Base-by-base conservation (phyloP, 805 yeast genomes). In the Yarrowia keelungensis region DNA sequence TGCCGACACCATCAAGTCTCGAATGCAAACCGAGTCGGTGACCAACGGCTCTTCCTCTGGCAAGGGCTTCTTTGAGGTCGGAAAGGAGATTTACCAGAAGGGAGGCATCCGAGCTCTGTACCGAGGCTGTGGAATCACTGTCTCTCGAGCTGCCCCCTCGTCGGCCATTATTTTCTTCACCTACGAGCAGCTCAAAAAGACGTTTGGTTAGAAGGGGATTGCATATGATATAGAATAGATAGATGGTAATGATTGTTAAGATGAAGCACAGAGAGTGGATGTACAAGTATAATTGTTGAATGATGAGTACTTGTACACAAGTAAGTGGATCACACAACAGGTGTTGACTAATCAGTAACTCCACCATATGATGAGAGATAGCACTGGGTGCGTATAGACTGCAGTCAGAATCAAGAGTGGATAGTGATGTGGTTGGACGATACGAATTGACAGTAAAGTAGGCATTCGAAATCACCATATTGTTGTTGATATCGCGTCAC, bases 1-100 rank as follows among this genome's bases (percentile, higher is more conserved):
- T 0, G 90, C 92, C 0, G 98, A 94, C 76, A 92, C 98, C 1
- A 84, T 94, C 69, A 94, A 94, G 79, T 88, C 94, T 3, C 86
- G 90, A 65, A 88, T 92, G 80, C 98, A 94, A 79, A 89, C 92
- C 0, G 81, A 79, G 46, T 76, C 84, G 8, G 71, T 83, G 5
- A 70, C 78, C 19, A 70, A 79, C 51, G 81, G 78, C 51, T 73
- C 80, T 3, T 73, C 77, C 14, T 69, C 73, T 16, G 72, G 71
- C 53, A 69, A 70, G 68, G 78, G 81, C 67, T 76, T 83, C 76
- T 56, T 70, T 62, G 62, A 75, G 4, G 85, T 86, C 8, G 81
- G 81, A 0, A 75, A 73, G 58, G 74, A 77, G 1, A 78, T 87
- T 32, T 81, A 81, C 68, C 72, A 71, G 38, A 79, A 80, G 42